Evolutionary conservation across 2,329 filamentous ascomycete genomes (phyloP).

Genomic region (Fusarium ambrosium): DNA sequence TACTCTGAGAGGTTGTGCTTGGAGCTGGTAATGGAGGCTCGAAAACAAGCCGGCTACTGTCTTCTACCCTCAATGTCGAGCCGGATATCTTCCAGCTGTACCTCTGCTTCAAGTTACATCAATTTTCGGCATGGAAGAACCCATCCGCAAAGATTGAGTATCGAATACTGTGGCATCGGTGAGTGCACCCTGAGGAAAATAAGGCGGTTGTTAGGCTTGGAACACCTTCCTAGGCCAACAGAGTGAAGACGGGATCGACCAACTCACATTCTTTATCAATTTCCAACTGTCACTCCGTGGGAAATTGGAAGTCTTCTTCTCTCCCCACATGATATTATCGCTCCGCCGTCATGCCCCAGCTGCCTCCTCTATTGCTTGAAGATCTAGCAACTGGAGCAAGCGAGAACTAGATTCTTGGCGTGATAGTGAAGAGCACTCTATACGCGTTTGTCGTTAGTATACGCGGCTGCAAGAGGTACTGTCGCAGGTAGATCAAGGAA

Average conservation of each 20-base stretch:
- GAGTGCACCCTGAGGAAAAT: background rate
- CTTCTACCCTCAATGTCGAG: background rate
- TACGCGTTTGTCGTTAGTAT: background rate
- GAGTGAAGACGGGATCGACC: background rate
- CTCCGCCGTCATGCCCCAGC: background rate
- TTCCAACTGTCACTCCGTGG: background rate
- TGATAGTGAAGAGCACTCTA: background rate
- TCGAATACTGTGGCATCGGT: background rate
- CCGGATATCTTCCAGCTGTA: background rate
- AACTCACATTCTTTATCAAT: background rate
- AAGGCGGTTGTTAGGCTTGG: background rate
- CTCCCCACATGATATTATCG: background rate
- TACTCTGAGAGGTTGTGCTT: no score
- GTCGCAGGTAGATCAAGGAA: background rate
- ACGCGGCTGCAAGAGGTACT: background rate
- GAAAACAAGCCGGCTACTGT: background rate
- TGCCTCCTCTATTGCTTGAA: background rate
- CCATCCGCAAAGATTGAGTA: background rate
- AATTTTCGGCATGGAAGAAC: background rate
- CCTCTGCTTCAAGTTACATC: background rate
- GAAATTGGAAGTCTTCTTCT: background rate
- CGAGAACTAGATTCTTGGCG: background rate
- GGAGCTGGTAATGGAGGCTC: background rate
- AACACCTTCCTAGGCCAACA: background rate
- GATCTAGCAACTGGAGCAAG: background rate